Conservation (phyloP, 176 grass and related monocot species). For the Elymus sibiricus region DNA sequence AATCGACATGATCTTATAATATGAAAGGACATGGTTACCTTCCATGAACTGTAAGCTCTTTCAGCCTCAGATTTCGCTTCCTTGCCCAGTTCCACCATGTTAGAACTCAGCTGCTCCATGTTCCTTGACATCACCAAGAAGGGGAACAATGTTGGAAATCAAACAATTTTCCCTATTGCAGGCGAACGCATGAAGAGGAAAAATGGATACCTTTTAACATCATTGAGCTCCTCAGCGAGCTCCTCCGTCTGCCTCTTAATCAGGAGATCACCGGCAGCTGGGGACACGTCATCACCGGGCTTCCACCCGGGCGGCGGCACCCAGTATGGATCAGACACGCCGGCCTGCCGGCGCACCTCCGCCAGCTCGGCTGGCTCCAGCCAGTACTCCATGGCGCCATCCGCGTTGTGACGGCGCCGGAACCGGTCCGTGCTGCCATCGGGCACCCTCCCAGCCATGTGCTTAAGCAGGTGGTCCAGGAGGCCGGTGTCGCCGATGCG, state of each 20-base stretch:
- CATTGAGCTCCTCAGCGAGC: conserved; percentile 51
- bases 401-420: conserved; percentile 71
- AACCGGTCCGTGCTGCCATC: conserved; percentile 59
- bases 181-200: background rate
- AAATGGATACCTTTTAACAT: conserved; percentile 42
- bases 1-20: background rate
- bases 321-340: conserved; percentile 71
- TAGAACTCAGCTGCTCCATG: conserved; percentile 45
- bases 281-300: conserved; percentile 53
- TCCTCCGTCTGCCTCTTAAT: conserved; percentile 59
- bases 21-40: conserved; percentile 24
- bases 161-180: background rate
- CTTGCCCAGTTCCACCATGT: conserved; percentile 24
- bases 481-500: conserved; percentile 88
- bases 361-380: conserved; percentile 79
- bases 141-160: background rate
- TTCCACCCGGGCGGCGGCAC: conserved; percentile 80
- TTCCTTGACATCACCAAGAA: conserved; percentile 31
- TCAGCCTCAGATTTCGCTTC: conserved; percentile 38
- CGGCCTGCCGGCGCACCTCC: conserved; percentile 48
- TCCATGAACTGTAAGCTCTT: conserved; percentile 27
- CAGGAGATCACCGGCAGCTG: conserved; percentile 39
- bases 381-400: conserved; percentile 97
- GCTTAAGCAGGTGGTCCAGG: conserved; percentile 88
- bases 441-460: conserved; percentile 71